Evolutionary conservation across 768 basidiomycete species (phyloP), one percentile per base, ranked within the genome.

Genomic region (Termitomyces sp.): DNA sequence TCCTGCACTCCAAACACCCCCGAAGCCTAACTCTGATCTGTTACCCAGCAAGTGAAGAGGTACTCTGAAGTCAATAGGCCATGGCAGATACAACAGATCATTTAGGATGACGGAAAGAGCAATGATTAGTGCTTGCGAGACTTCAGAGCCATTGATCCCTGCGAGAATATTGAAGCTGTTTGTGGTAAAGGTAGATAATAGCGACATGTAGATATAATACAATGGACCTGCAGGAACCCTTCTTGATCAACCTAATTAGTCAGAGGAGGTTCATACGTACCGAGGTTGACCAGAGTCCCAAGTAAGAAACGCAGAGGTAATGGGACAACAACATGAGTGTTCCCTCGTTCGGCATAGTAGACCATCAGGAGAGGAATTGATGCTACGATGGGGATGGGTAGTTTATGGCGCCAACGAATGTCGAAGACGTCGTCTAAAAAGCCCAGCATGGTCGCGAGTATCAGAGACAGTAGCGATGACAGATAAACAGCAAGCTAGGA

Each of bases 151-250:
- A 70, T 99, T 98, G 64, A 98, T 91, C 9, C 96, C 97, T 12
- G 97, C 97, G 18, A 98, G 86, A 65, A 99, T 98, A 72, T 99
- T 99, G 80, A 98, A 97, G 71, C 91, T 91, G 74, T 99, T 99
- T 18, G 96, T 98, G 56, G 92, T 86, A 72, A 98, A 99, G 0
- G 95, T 98, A 35, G 95, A 98, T 18, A 99, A 78, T 33, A 98
- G 74, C 5, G 93, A 85, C 92, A 99, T 98, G 77, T 98, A 99
- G 55, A 95, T 60, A 72, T 98, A 99, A 73, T 98, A 98, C 4
- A 98, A 73, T 0, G 93, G 93, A 2, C 96, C 96, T 98, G 46
- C 41, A 33, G 6, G 18, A 33, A 55, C 26, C 26, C 41, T 30
- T 30, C 54, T 23, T 20, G 56, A 68, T 26, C 55, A 69, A 43